Evolutionary conservation across 2,329 filamentous ascomycete species (phyloP).

Genomic region (Cladosporium sp.): DNA sequence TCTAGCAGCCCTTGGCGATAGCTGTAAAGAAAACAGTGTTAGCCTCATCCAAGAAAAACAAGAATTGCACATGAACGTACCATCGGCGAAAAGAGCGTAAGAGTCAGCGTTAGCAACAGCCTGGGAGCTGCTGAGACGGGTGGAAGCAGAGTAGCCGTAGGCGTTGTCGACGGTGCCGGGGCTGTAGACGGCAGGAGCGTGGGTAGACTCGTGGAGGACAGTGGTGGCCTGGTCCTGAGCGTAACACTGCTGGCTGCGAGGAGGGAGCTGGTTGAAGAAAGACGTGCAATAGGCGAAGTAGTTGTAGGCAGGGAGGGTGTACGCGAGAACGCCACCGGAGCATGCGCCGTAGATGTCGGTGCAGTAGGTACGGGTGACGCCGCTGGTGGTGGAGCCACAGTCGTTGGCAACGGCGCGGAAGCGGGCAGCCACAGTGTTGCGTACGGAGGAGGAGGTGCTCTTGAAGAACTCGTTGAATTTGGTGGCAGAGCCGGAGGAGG

Average conservation of each 20-base stretch:
- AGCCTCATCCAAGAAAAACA: background rate
- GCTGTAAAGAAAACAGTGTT: background rate
- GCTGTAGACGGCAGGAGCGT: slow-evolving; percentile 42
- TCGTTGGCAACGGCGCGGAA: slow-evolving; percentile 53
- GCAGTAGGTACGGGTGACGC: slow-evolving; percentile 55
- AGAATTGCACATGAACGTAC: background rate
- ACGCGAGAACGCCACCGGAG: slow-evolving; percentile 51
- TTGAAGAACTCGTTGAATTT: slow-evolving; percentile 50
- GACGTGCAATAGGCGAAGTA: slow-evolving; percentile 57
- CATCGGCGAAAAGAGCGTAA: slow-evolving; percentile 47
- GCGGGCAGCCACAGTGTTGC: slow-evolving; percentile 47
- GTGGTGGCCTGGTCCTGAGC: slow-evolving; percentile 62
- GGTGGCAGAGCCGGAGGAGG: slow-evolving; percentile 40
- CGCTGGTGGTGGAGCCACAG: slow-evolving; percentile 48
- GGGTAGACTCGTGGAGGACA: slow-evolving; percentile 61
- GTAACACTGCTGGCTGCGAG: slow-evolving; percentile 51
- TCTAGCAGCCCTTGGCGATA: slow-evolving; percentile 8
- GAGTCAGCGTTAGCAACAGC: slow-evolving; percentile 61
- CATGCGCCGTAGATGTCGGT: slow-evolving; percentile 55
- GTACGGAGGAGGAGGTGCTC: slow-evolving; percentile 43
- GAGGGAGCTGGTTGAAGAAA: slow-evolving; percentile 54
- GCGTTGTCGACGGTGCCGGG: slow-evolving; percentile 54
- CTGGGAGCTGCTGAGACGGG: slow-evolving; percentile 41
- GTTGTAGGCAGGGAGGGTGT: slow-evolving; percentile 47
- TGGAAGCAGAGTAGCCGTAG: slow-evolving; percentile 52